A percentile compares a stretch with the other conserved stretches of the same genome.
Evolutionary conservation across 805 yeast species (phyloP).

Genomic region (Ogataea henricii): DNA sequence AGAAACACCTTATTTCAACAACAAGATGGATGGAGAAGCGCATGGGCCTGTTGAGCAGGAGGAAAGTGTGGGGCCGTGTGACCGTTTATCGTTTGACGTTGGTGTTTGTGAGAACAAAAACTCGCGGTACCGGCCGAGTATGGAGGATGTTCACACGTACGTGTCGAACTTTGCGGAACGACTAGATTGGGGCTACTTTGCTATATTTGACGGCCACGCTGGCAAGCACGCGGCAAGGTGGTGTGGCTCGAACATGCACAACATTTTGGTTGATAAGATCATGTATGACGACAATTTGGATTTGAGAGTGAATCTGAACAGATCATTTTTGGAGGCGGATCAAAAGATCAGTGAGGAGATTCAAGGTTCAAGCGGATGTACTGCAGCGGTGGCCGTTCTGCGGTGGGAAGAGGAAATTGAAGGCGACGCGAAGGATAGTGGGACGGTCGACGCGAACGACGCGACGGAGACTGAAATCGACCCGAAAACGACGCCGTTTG

Average conservation of each 20-base stretch:
- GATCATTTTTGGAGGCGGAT: slow-evolving; percentile 78
- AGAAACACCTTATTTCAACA: slow-evolving; percentile 18
- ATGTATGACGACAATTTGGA: slow-evolving; percentile 48
- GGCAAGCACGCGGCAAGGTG: slow-evolving; percentile 91
- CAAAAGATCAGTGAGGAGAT: slow-evolving; percentile 57
- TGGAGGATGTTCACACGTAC: slow-evolving; percentile 96
- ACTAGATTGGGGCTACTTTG: slow-evolving; percentile 93
- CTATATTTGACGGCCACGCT: slow-evolving; percentile 96
- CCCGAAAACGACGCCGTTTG: slow-evolving; percentile 38
- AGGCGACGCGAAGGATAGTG: slow-evolving; percentile 10
- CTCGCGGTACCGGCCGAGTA: slow-evolving; percentile 73
- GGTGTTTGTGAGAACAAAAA: slow-evolving; percentile 94
- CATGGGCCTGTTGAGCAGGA: slow-evolving; percentile 7
- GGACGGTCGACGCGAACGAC: slow-evolving; percentile 5
- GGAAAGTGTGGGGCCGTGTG: slow-evolving; percentile 40
- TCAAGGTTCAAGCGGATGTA: slow-evolving; percentile 82
- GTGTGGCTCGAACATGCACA: slow-evolving; percentile 88
- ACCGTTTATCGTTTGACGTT: slow-evolving; percentile 69
- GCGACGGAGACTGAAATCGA: slow-evolving; percentile 11
- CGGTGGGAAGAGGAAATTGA: slow-evolving; percentile 68
- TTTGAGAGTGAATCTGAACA: slow-evolving; percentile 65
- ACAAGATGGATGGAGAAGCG: background rate
- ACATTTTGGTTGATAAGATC: slow-evolving; percentile 61
- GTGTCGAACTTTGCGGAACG: slow-evolving; percentile 91
- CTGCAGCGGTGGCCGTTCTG: slow-evolving; percentile 91